Evolutionary conservation across 1,284 basidiomycete genomes (phyloP).

Genomic region (Phellinidium pouzarii): DNA sequence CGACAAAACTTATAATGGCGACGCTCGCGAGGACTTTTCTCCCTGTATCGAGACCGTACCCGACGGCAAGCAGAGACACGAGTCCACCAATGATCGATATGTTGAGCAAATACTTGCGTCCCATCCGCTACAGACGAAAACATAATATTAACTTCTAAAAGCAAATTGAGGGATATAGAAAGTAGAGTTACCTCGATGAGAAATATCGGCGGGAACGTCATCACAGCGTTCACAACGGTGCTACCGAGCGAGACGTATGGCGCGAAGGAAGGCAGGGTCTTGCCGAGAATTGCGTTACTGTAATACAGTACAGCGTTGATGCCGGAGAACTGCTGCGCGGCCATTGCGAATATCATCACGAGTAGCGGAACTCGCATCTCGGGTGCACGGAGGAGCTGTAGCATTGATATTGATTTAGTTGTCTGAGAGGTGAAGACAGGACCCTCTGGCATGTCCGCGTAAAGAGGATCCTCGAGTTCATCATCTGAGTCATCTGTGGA

Average conservation of each 20-base stretch:
- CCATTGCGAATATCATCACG: conserved; percentile 67
- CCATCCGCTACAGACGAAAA: conserved; percentile 44
- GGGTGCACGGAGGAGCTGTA: conserved; percentile 45
- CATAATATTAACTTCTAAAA: conserved; percentile 3
- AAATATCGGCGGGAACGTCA: conserved; percentile 79
- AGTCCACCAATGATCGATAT: conserved; percentile 59
- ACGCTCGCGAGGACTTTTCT: conserved; percentile 60
- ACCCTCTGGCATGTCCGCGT: conserved; percentile 25
- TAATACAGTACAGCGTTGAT: conserved; percentile 82
- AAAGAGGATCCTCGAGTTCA: conserved; percentile 40
- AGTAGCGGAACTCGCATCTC: conserved; percentile 64
- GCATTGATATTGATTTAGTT: conserved; percentile 38
- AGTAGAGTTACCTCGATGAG: conserved; percentile 67
- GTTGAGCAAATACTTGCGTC: conserved; percentile 52
- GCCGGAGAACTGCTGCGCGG: conserved; percentile 73
- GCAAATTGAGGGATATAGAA: not conserved
- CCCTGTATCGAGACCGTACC: conserved; percentile 63
- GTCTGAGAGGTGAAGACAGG: conserved; percentile 9
- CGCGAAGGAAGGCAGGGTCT: conserved; percentile 69
- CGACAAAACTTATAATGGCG: conserved; percentile 79
- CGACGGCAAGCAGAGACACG: conserved; percentile 61
- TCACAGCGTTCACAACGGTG: conserved; percentile 73
- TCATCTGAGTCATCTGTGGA: conserved; percentile 22
- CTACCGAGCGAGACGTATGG: conserved; percentile 75
- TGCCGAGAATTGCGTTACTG: conserved; percentile 79